Evolutionary conservation across 129 eudicot species (phyloP), one percentile per base, ranked within the genome.

Genomic region (Kitagawia praeruptora): DNA sequence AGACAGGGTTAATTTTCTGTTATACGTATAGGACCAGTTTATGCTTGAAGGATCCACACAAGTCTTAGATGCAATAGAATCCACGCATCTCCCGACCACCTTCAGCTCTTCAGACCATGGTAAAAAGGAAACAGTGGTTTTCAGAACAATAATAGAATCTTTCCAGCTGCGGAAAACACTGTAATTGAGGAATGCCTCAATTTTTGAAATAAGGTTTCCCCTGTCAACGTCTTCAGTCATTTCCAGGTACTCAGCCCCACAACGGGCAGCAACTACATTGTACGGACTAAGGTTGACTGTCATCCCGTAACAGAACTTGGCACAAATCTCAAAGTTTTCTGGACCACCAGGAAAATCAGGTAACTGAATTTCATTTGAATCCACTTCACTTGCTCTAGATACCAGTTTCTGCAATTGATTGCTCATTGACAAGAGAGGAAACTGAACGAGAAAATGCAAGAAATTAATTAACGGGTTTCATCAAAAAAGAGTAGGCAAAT

Each of bases 241-340:
- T 64, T 90, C 97, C 5, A 94, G 98, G 81, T 91, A 90, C 88
- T 92, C 98, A 2, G 98, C 93, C 23, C 90, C 98, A 81, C 97
- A 90, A 78, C 98, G 96, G 67, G 90, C 93, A 38, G 97, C 93
- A 18, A 88, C 96, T 18, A 94, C 91, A 81, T 86, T 94, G 87
- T 90, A 92, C 13, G 98, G 91, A 83, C 88, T 85, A 67, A 94
- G 86, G 54, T 93, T 90, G 19, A 92, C 92, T 34, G 87, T 86
- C 40, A 90, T 87, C 34, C 97, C 98, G 45, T 94, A 94, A 76
- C 98, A 93, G 85, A 93, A 93, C 74, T 93, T 93, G 49, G 97
- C 97, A 71, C 97, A 91, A 25, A 94, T 88, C 78, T 94, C 97
- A 77, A 94, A 94, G 41, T 91, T 85, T 80, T 87, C 87, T 1